Percentiles rank a stretch among this genome's conserved stretches.
Conservation (phyloP, 306 rosid genomes). For the Vigna angularis region DNA sequence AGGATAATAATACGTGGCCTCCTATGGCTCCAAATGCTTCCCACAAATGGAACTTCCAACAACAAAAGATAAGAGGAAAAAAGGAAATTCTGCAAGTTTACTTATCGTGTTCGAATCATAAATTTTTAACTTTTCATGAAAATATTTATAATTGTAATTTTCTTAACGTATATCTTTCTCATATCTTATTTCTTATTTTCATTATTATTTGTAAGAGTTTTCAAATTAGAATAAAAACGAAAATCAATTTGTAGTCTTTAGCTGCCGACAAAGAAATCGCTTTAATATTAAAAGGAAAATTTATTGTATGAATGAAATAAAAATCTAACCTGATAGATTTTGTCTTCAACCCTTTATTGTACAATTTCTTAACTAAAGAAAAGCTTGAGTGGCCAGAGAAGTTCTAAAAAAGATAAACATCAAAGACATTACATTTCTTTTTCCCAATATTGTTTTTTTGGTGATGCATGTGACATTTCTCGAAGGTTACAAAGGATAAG, state of each 20-base stretch:
- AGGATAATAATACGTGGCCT: not conserved
- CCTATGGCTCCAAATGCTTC: not conserved
- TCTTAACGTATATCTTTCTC: not conserved
- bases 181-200: not conserved
- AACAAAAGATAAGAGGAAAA: not conserved
- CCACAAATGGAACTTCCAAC: not conserved
- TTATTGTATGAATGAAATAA: slow-evolving; percentile 8
- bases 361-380: slow-evolving; percentile 14
- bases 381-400: not conserved
- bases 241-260: not conserved
- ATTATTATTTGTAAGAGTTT: not conserved
- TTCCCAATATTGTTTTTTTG: slow-evolving; percentile 3
- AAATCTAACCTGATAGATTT: slow-evolving; percentile 39
- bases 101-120: not conserved
- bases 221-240: not conserved
- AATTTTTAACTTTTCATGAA: not conserved
- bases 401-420: not conserved
- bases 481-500: slow-evolving; percentile 9
- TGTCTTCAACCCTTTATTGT: slow-evolving; percentile 9
- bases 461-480: slow-evolving; percentile 22
- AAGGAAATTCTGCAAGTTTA: not conserved
- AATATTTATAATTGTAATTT: not conserved
- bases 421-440: slow-evolving; percentile 24
- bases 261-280: not conserved
- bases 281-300: not conserved